Evolutionary conservation across 2,329 filamentous ascomycete species (phyloP).

Genomic region (Harringtonia lauricola): DNA sequence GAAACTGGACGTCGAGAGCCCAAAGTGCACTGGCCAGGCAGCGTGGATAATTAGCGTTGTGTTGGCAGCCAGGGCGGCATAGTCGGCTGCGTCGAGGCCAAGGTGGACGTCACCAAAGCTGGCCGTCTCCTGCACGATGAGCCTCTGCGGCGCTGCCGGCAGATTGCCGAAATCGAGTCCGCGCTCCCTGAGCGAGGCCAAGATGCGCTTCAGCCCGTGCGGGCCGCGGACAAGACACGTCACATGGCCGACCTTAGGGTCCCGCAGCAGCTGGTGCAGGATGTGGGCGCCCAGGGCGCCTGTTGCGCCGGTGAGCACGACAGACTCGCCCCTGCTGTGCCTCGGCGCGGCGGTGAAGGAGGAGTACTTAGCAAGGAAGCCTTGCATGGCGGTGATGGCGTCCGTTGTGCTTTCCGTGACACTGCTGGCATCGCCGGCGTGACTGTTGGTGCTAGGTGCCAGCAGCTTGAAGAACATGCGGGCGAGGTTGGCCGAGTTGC

Average conservation of each 20-base stretch:
- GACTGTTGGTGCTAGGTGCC: background rate
- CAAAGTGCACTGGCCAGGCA: constrained; percentile 42
- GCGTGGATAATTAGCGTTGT: constrained; percentile 32
- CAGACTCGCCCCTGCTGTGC: constrained; percentile 2
- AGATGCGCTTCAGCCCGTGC: constrained; percentile 6
- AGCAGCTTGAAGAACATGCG: constrained; percentile 15
- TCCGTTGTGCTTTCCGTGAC: no score
- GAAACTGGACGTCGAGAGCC: constrained; percentile 32
- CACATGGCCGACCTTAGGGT: constrained; percentile 21
- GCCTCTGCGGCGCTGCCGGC: background rate
- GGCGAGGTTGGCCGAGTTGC: constrained; percentile 25
- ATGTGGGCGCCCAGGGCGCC: constrained; percentile 30
- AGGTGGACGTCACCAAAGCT: constrained; percentile 12
- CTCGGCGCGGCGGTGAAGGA: constrained; percentile 17
- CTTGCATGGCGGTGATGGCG: constrained; percentile 22
- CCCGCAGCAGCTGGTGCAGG: constrained; percentile 23
- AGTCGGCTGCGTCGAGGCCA: constrained; percentile 22
- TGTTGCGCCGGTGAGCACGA: constrained; percentile 29
- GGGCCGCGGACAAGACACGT: constrained; percentile 18
- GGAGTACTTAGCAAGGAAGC: constrained; percentile 33
- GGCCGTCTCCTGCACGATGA: constrained; percentile 7
- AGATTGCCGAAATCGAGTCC: background rate
- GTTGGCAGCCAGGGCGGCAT: constrained; percentile 16
- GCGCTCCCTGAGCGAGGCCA: constrained; percentile 7
- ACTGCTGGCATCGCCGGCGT: background rate